Conservation (phyloP, 2,329 filamentous ascomycete species). For the Pseudogymnoascus verrucosus region DNA sequence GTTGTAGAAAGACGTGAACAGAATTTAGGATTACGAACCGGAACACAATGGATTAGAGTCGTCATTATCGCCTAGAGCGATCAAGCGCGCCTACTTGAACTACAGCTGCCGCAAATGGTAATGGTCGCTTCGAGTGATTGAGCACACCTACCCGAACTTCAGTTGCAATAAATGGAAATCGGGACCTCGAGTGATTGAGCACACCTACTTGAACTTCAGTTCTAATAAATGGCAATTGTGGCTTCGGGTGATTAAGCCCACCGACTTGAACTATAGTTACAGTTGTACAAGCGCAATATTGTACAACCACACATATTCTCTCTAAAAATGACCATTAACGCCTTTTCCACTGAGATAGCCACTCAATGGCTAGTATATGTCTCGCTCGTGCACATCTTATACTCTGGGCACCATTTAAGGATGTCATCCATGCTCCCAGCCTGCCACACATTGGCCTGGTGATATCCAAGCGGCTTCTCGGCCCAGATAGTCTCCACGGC, state of each 20-base stretch:
- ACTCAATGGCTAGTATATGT: conserved; percentile 1
- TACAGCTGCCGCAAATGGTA: too few relatives aligned
- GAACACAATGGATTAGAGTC: too few relatives aligned
- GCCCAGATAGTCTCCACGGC: conserved; percentile 26
- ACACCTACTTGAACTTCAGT: too few relatives aligned
- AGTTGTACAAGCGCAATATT: not conserved
- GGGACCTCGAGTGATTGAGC: too few relatives aligned
- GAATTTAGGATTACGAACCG: not conserved
- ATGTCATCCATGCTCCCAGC: conserved; percentile 5
- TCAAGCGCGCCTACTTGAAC: too few relatives aligned
- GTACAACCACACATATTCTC: not conserved
- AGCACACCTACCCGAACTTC: too few relatives aligned
- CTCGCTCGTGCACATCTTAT: conserved; percentile 12
- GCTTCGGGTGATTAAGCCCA: too few relatives aligned
- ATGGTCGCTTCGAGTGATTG: too few relatives aligned
- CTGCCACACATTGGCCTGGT: conserved; percentile 24
- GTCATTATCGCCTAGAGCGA: too few relatives aligned
- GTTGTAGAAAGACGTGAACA: not conserved
- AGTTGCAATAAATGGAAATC: too few relatives aligned
- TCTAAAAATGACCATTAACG: not conserved
- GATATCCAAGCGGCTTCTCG: conserved; percentile 25
- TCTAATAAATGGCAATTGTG: too few relatives aligned
- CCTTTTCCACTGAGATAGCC: not conserved
- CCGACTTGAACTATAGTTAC: not conserved
- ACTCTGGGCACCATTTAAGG: conserved; percentile 12